Conservation (phyloP, 495 filamentous ascomycete species). For the Aspergillus nidulans region DNA sequence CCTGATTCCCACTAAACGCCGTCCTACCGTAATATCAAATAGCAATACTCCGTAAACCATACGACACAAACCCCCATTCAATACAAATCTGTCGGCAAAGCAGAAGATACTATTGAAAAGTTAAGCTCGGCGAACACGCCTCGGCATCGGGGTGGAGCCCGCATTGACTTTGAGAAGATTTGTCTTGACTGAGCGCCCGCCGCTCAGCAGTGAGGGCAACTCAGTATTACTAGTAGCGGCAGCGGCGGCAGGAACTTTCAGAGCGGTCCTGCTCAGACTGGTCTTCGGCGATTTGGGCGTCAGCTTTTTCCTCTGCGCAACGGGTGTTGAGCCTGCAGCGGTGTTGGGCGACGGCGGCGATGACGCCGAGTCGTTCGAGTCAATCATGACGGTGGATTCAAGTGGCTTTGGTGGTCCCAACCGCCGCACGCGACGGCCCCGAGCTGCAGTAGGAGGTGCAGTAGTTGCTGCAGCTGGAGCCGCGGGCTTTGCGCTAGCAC, state of each 20-base stretch:
- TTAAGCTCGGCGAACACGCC: slow-evolving; percentile 35
- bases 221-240: not conserved
- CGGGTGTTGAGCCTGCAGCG: slow-evolving; percentile 17
- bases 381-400: slow-evolving; percentile 7
- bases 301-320: slow-evolving; percentile 37
- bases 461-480: slow-evolving; percentile 17
- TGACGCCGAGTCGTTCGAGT: not conserved
- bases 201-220: slow-evolving; percentile 12
- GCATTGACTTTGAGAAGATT: slow-evolving; percentile 33
- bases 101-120: not conserved
- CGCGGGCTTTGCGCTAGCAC: slow-evolving; percentile 9
- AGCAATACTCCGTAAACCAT: not conserved
- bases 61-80: too few species aligned
- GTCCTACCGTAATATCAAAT: not conserved
- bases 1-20: not conserved
- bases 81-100: not conserved
- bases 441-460: slow-evolving; percentile 29
- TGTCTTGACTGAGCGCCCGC: slow-evolving; percentile 25
- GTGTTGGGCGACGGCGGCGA: slow-evolving; percentile 9
- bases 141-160: slow-evolving; percentile 40
- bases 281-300: slow-evolving; percentile 35
- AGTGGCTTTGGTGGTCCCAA: slow-evolving; percentile 25
- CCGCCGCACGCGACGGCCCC: slow-evolving; percentile 34
- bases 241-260: slow-evolving; percentile 6
- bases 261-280: slow-evolving; percentile 17